Evolutionary conservation across 2,329 filamentous ascomycete species (phyloP), one percentile per base, ranked within the genome.

Genomic region (Nothophoma quercina): DNA sequence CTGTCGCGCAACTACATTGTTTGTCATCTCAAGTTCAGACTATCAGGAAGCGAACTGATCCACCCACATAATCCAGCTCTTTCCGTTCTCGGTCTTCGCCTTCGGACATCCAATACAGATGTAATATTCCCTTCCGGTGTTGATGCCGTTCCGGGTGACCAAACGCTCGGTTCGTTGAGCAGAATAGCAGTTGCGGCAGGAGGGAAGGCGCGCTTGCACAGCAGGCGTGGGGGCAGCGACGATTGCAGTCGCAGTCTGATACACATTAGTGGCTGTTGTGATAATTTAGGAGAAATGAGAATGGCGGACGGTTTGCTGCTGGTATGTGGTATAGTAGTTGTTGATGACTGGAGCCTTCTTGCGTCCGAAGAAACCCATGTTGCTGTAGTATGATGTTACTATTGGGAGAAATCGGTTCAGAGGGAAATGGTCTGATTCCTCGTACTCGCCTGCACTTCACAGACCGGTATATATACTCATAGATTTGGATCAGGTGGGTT

Each of bases 11-110:
- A n/a, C n/a, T n/a, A n/a, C n/a, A n/a, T n/a, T n/a, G n/a, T n/a
- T n/a, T n/a, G n/a, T n/a, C n/a, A n/a, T n/a, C n/a, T n/a, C n/a
- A n/a, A n/a, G n/a, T n/a, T n/a, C n/a, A n/a, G n/a, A 10, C 13
- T 2, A 3, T 42, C 32, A 51, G 19, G 25, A 51, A 21, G 44
- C 47, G 19, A 51, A 21, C 26, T 51, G 47, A 28, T 51, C 47
- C 9, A 39, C 47, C 47, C 47, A 51, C 18, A 51, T 30, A 15
- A 51, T 51, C 47, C 47, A 51, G 9, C 39, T 51, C 19, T 32
- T 34, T 6, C 47, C 47, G n/a, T n/a, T n/a, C 4, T 35, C 28
- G 2, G 18, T 32, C 6, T 39, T 39, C 28, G 43, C 47, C 1
- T 32, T n/a, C 13, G 47, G 47, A 19, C 47, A 51, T 8, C 47